These are phyloP conservation scores for Phytophthora hibernalis DNA, from an alignment of 352 stramenopile species.

Conservation along the genomic window DNA sequence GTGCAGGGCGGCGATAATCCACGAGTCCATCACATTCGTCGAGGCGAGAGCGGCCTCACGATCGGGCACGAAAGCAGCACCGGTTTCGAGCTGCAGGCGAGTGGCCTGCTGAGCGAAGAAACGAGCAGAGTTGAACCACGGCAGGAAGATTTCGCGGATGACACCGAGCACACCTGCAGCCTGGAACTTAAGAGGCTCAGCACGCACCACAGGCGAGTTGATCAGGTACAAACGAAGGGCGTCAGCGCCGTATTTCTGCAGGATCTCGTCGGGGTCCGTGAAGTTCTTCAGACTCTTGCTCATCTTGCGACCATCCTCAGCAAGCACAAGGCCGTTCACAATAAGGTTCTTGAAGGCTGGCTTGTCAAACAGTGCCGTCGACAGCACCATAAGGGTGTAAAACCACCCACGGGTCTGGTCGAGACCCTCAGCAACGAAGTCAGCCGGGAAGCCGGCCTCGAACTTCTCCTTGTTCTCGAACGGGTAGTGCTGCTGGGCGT, in stretches of 20 bases:
- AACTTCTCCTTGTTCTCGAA: constrained; percentile 99
- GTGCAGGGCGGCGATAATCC: constrained; percentile 98
- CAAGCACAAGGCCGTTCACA: constrained; percentile 99
- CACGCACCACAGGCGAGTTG: constrained; percentile 99
- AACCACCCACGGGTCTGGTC: constrained; percentile 99
- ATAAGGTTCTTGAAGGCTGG: constrained; percentile 99
- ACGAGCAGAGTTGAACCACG: constrained; percentile 99
- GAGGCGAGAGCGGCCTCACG: constrained; percentile 87
- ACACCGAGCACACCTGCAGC: constrained; percentile 96
- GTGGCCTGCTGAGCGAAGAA: constrained; percentile 99
- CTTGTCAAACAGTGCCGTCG: constrained; percentile 99
- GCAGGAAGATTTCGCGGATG: constrained; percentile 98
- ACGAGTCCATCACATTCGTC: constrained; percentile 98
- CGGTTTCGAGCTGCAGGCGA: constrained; percentile 90
- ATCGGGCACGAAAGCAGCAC: constrained; percentile 90
- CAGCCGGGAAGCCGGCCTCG: constrained; percentile 96
- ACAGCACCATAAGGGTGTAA: constrained; percentile 99
- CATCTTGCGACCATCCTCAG: constrained; percentile 99
- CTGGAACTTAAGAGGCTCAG: constrained; percentile 98
- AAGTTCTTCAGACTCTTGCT: constrained; percentile 99
- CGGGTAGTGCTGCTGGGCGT: constrained; percentile 99
- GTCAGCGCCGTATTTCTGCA: constrained; percentile 98
- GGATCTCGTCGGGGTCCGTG: constrained; percentile 93
- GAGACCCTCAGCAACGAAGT: constrained; percentile 99
- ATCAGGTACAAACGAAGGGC: constrained; percentile 99